Percentiles rank a stretch among this genome's conserved stretches.
Evolutionary conservation across 306 rosid genomes (phyloP).

Genomic region (Fragaria ananassa): DNA sequence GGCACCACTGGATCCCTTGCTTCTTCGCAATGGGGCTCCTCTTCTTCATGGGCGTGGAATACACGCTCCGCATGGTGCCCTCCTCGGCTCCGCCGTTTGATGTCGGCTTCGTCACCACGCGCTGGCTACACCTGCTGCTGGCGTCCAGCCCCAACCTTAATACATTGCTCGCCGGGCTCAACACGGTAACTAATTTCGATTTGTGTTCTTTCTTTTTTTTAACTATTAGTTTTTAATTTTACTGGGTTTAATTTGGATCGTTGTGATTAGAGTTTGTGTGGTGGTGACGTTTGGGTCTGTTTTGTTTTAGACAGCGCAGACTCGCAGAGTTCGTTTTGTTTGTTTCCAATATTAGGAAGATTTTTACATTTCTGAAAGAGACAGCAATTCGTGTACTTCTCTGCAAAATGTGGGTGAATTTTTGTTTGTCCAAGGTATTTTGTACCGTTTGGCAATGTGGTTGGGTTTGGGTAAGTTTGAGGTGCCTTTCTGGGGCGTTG

Average conservation of each 20-base stretch:
- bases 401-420: not conserved
- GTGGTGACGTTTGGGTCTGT: not conserved
- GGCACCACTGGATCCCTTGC: constrained; percentile 75
- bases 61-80: constrained; percentile 92
- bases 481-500: not conserved
- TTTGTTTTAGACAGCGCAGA: not conserved
- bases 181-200: constrained; percentile 46
- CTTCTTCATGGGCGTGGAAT: constrained; percentile 91
- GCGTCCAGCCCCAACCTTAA: constrained; percentile 64
- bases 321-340: not conserved
- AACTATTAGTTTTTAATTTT: not conserved
- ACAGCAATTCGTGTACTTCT: not conserved
- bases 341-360: not conserved
- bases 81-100: constrained; percentile 79
- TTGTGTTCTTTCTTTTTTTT: not conserved
- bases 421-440: not conserved
- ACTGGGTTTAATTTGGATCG: not conserved
- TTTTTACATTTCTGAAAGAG: not conserved
- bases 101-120: constrained; percentile 71
- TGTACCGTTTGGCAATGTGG: not conserved
- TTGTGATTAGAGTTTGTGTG: not conserved
- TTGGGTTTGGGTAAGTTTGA: not conserved
- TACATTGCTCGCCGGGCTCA: constrained; percentile 62
- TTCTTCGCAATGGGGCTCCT: constrained; percentile 55
- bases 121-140: constrained; percentile 55